A percentile compares a stretch with the other conserved stretches of the same genome.
phyloP scores from a whole-genome alignment of 306 rosid species.

The Arachis stenosperma region DNA sequence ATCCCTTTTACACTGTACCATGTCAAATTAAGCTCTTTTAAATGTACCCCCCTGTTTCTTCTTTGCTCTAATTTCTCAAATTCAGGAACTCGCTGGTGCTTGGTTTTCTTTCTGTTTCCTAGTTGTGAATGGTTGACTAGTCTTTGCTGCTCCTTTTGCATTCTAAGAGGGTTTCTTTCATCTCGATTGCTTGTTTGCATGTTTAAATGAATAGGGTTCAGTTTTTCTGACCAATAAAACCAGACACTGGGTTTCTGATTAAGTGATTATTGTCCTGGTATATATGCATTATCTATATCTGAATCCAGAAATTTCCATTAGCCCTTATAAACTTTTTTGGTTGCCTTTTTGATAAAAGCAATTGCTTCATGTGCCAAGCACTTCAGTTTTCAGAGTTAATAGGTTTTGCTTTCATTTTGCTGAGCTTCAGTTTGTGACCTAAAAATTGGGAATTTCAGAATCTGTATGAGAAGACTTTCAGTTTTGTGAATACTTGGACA shows the following conservation, averaged over 20 bases:
- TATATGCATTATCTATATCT: background rate
- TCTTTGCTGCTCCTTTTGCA: background rate
- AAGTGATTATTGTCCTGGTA: background rate
- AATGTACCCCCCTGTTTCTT: conserved; percentile 14
- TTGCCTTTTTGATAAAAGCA: background rate
- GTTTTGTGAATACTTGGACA: background rate
- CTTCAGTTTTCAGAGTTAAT: conserved; percentile 13
- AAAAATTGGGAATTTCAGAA: conserved; percentile 4
- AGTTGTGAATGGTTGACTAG: background rate
- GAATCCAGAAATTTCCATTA: background rate
- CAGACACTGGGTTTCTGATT: background rate
- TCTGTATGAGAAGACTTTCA: conserved; percentile 6
- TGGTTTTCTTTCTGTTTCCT: background rate
- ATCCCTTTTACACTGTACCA: background rate
- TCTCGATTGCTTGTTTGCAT: background rate
- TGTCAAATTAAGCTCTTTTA: background rate
- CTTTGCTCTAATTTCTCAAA: conserved; percentile 10
- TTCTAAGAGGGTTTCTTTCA: background rate
- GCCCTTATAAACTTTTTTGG: background rate
- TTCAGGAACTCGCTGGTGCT: conserved; percentile 1
- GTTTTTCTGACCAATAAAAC: conserved; percentile 22
- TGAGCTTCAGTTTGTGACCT: conserved; percentile 1
- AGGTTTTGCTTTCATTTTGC: background rate
- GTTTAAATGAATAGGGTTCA: background rate
- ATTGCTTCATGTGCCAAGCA: conserved; percentile 18